phyloP scores from a whole-genome alignment of 2,329 filamentous ascomycete genomes.

The Cordyceps farinosa region DNA sequence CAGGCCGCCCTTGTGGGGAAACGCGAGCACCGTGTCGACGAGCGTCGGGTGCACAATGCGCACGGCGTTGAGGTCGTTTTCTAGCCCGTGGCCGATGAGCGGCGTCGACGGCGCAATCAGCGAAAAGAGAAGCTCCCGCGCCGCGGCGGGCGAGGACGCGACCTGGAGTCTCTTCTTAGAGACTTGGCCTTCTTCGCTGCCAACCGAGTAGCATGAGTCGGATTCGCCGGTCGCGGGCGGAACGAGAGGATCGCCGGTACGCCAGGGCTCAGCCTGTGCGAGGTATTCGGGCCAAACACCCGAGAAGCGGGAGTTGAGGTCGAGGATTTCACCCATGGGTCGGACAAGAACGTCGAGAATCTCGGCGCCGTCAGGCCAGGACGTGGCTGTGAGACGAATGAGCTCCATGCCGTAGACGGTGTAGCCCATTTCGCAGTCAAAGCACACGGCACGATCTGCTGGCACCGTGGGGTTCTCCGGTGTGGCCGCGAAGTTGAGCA shows the following conservation, averaged over 20 bases:
- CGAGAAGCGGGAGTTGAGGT: conserved; percentile 89
- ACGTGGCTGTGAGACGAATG: conserved; percentile 81
- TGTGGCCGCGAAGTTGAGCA: conserved; percentile 78
- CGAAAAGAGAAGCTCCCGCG: conserved; percentile 73
- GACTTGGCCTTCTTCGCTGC: conserved; percentile 29
- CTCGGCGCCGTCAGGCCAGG: conserved; percentile 74
- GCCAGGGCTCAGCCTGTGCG: conserved; percentile 60
- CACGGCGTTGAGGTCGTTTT: conserved; percentile 87
- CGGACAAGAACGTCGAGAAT: conserved; percentile 82
- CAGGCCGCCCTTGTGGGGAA: conserved; percentile 71
- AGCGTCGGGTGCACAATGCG: conserved; percentile 81
- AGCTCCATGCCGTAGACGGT: conserved; percentile 86
- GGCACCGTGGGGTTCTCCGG: conserved; percentile 58
- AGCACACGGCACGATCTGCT: conserved; percentile 64
- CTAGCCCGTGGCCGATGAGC: conserved; percentile 86
- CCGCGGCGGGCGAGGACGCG: conserved; percentile 69
- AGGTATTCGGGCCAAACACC: conserved; percentile 80
- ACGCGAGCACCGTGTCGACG: conserved; percentile 82
- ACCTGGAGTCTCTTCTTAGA: conserved; percentile 57
- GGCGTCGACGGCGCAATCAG: conserved; percentile 74
- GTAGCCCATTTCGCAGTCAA: conserved; percentile 98
- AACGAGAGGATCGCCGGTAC: conserved; percentile 24
- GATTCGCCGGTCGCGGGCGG: conserved; percentile 26
- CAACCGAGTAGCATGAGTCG: conserved; percentile 2
- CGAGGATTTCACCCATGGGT: conserved; percentile 78